Evolutionary conservation across 805 yeast species (phyloP).

Genomic region (Aciculoconidium aculeatum): DNA sequence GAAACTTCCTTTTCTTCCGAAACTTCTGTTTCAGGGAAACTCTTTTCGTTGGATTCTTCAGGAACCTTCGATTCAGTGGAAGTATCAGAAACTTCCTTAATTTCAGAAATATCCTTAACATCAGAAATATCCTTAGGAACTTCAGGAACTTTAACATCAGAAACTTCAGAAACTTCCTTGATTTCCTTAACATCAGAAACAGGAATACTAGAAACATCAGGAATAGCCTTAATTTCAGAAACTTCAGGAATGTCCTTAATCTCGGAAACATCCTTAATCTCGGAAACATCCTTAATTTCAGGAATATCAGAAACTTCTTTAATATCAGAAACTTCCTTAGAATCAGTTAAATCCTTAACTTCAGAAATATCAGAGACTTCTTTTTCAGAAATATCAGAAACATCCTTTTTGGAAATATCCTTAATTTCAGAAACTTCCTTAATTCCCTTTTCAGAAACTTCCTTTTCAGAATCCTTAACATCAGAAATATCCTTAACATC

Average conservation of each 20-base stretch:
- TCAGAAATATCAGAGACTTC: neutral
- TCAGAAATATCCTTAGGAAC: neutral
- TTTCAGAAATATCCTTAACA: neutral
- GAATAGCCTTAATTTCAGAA: neutral
- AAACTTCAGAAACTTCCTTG: conserved; percentile 1
- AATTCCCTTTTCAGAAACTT: conserved; percentile 1
- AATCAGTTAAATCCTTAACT: neutral
- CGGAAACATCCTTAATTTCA: conserved; percentile 1
- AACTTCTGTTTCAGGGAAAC: neutral
- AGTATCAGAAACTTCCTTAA: neutral
- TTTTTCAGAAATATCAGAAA: neutral
- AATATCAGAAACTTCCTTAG: neutral
- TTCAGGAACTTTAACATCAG: neutral
- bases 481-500: neutral
- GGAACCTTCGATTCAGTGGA: neutral
- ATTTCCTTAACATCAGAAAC: conserved; percentile 1
- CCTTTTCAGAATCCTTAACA: conserved; percentile 1
- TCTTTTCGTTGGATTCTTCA: neutral
- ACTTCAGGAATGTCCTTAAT: neutral
- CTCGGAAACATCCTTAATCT: conserved; percentile 1
- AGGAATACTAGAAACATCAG: neutral
- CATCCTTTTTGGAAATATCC: neutral
- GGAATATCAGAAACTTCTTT: neutral
- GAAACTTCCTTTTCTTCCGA: neutral
- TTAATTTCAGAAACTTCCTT: conserved; percentile 1